phyloP scores from a whole-genome alignment of 2,329 filamentous ascomycete genomes.

The Geosmithia morbida region DNA sequence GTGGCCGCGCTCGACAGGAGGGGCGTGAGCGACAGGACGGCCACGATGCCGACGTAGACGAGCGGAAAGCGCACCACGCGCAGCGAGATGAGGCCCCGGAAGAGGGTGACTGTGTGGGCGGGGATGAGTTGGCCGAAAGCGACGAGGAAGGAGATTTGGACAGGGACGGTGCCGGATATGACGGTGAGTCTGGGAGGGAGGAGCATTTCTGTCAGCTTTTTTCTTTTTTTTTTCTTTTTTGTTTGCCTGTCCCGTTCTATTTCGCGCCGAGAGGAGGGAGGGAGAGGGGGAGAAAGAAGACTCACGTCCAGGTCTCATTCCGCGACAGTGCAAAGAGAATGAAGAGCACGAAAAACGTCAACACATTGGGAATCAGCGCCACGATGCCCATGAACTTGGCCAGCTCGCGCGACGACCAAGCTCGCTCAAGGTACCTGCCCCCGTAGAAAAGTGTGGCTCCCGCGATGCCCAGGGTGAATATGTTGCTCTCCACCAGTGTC shows the following conservation, averaged over 20 bases:
- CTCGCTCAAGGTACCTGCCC: constrained; percentile 86
- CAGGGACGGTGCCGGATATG: constrained; percentile 75
- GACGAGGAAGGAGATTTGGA: constrained; percentile 89
- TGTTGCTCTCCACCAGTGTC: constrained; percentile 82
- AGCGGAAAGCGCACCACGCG: constrained; percentile 63
- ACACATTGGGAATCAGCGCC: constrained; percentile 64
- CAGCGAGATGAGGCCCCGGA: constrained; percentile 76
- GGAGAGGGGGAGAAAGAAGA: not conserved
- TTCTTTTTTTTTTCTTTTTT: not conserved
- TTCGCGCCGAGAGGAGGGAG: not conserved
- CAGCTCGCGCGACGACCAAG: constrained; percentile 87
- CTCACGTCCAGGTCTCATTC: constrained; percentile 55
- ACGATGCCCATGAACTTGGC: constrained; percentile 76
- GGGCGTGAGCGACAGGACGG: constrained; percentile 44
- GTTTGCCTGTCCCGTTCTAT: not conserved
- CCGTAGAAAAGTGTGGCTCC: constrained; percentile 75
- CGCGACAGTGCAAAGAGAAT: constrained; percentile 58
- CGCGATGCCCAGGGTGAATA: constrained; percentile 71
- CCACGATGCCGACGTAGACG: constrained; percentile 60
- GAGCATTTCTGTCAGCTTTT: not conserved
- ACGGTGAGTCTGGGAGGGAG: constrained; percentile 47
- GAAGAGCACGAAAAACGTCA: constrained; percentile 60
- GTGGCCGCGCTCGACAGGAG: constrained; percentile 56
- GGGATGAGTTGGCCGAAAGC: constrained; percentile 96
- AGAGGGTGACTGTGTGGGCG: constrained; percentile 90